Conservation (phyloP, 73 alveolate genomes). For the Tetrahymena borealis region DNA sequence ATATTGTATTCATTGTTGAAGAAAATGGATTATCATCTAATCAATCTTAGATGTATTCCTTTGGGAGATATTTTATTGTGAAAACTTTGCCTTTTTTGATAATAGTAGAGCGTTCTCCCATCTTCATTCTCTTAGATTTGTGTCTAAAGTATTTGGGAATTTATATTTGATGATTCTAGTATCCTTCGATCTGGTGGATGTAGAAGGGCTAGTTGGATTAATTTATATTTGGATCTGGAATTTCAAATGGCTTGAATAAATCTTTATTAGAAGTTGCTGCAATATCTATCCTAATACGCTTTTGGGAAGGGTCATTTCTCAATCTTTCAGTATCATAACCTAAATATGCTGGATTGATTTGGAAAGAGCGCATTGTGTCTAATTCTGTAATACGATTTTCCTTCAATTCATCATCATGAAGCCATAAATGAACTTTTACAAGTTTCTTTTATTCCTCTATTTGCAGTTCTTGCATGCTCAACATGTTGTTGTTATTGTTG, state of each 20-base stretch:
- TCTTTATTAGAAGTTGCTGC: neutral
- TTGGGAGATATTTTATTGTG: neutral
- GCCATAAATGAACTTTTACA: neutral
- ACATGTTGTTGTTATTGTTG: neutral
- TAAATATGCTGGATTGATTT: neutral
- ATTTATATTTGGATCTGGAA: neutral
- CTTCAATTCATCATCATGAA: neutral
- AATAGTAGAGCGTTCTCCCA: constrained; percentile 1
- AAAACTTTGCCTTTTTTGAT: neutral
- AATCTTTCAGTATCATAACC: neutral
- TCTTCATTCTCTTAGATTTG: neutral
- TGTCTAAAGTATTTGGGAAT: neutral
- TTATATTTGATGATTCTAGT: neutral
- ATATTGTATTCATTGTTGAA: no score
- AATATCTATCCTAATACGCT: neutral
- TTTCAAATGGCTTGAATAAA: neutral
- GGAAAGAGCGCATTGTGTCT: neutral
- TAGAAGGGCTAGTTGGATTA: neutral
- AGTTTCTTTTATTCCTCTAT: neutral
- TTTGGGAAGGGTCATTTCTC: neutral
- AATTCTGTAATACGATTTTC: neutral
- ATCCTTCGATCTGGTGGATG: neutral
- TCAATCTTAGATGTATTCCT: neutral
- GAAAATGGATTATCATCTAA: neutral
- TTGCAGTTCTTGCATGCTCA: neutral